Percentiles rank a stretch among this genome's conserved stretches.
Evolutionary conservation across 2,329 filamentous ascomycete species (phyloP).

Genomic region (Penicillium sumatraense): DNA sequence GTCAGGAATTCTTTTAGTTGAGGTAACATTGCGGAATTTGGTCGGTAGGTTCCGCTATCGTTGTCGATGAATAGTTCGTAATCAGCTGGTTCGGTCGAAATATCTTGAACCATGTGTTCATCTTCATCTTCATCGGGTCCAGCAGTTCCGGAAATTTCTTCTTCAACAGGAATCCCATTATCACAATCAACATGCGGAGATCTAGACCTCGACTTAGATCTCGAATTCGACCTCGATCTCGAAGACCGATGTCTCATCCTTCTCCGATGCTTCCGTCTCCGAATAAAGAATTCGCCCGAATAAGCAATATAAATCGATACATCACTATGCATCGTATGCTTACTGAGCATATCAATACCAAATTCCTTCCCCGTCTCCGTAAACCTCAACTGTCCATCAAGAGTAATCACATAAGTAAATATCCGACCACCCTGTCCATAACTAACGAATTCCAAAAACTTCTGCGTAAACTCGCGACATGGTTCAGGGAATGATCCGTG

Average conservation of each 20-base stretch:
- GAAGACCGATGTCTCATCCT: too few species aligned
- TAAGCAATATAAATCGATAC: conserved; percentile 90
- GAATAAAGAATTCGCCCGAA: conserved; percentile 90
- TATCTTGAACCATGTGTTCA: conserved; percentile 27
- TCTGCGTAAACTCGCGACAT: conserved; percentile 70
- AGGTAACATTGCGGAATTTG: conserved; percentile 76
- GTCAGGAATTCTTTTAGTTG: conserved; percentile 72
- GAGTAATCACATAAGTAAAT: conserved; percentile 89
- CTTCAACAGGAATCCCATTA: conserved; percentile 37
- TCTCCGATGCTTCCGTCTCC: conserved; percentile 63
- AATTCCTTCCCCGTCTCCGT: conserved; percentile 97
- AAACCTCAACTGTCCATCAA: conserved; percentile 86
- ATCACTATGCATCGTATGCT: conserved; percentile 96
- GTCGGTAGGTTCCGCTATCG: conserved; percentile 90
- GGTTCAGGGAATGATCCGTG: conserved; percentile 71
- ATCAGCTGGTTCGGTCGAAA: conserved; percentile 58
- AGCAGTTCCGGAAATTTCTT: conserved; percentile 17
- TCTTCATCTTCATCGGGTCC: conserved; percentile 40
- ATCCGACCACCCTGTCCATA: conserved; percentile 84
- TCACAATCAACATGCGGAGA: conserved; percentile 13
- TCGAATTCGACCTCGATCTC: conserved; percentile 34
- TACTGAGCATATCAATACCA: conserved; percentile 87
- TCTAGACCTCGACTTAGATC: conserved; percentile 21
- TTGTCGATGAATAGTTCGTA: conserved; percentile 96
- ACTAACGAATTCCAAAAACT: conserved; percentile 85